phyloP scores from a whole-genome alignment of 352 stramenopile genomes.

The Detonula confervacea region DNA sequence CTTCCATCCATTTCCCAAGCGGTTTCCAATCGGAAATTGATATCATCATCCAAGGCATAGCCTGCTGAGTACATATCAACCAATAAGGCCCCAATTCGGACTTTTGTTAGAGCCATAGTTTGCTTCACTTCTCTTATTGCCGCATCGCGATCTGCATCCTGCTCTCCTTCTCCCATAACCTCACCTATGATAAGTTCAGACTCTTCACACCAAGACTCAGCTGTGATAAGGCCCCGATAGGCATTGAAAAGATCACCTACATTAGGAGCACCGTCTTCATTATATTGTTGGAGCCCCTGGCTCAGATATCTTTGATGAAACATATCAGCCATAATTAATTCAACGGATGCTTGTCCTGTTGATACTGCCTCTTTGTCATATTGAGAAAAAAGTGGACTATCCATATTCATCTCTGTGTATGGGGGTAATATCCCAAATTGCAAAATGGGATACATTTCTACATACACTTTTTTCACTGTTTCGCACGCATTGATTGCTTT shows the following conservation, averaged over 20 bases:
- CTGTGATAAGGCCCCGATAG: conserved; percentile 17
- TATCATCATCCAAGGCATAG: conserved; percentile 19
- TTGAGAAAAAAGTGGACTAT: too few relatives aligned
- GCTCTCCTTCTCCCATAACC: too few relatives aligned
- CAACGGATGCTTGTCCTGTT: neutral
- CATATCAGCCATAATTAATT: conserved; percentile 7
- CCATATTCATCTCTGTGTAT: too few relatives aligned
- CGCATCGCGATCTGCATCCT: conserved; percentile 1
- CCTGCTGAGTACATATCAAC: conserved; percentile 27
- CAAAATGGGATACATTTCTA: too few relatives aligned
- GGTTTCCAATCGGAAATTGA: conserved; percentile 15
- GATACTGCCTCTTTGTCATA: conserved; percentile 5
- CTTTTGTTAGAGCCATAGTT: conserved; percentile 7
- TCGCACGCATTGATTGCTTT: conserved; percentile 11
- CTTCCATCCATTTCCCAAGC: too few relatives aligned
- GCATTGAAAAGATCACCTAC: conserved; percentile 8
- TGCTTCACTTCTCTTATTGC: neutral
- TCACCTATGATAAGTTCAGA: too few relatives aligned
- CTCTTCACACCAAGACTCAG: conserved; percentile 17
- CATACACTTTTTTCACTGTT: too few relatives aligned
- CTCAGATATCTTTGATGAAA: neutral
- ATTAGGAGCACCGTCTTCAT: too few relatives aligned
- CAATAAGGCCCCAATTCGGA: conserved; percentile 26
- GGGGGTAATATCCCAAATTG: too few relatives aligned
- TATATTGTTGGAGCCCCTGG: too few relatives aligned